These are phyloP conservation scores for Eurotiales sp. DNA, from an alignment of 2,329 filamentous ascomycete genomes.

Conservation along the genomic window DNA sequence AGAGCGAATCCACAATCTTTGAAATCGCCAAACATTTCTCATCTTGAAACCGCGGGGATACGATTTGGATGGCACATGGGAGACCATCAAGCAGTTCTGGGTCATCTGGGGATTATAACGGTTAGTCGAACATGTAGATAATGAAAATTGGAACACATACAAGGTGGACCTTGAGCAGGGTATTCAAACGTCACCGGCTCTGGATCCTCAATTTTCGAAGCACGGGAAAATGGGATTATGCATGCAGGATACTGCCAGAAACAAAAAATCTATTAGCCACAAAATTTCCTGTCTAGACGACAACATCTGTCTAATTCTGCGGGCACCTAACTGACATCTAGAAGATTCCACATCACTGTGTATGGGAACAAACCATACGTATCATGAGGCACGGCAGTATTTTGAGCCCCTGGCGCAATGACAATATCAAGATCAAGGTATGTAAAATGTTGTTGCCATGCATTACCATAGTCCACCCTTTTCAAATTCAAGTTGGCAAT, in stretches of 20 bases:
- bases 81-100: slow-evolving; percentile 39
- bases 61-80: slow-evolving; percentile 47
- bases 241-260: slow-evolving; percentile 47
- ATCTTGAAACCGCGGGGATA: slow-evolving; percentile 46
- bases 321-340: slow-evolving; percentile 51
- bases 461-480: slow-evolving; percentile 30
- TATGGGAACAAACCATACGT: slow-evolving; percentile 37
- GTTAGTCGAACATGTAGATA: background rate
- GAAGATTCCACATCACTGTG: slow-evolving; percentile 50
- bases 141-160: background rate
- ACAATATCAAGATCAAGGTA: slow-evolving; percentile 49
- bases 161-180: slow-evolving; percentile 16
- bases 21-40: slow-evolving; percentile 39
- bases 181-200: slow-evolving; percentile 28
- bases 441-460: slow-evolving; percentile 42
- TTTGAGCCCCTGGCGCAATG: slow-evolving; percentile 48
- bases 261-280: slow-evolving; percentile 2
- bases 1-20: background rate
- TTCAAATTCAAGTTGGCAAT: slow-evolving; percentile 43
- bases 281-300: background rate
- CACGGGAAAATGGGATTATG: slow-evolving; percentile 45
- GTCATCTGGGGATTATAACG: slow-evolving; percentile 31
- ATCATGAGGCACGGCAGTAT: slow-evolving; percentile 52
- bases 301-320: too few species aligned
- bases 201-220: slow-evolving; percentile 40